Conservation (phyloP, 1,139 yeast species). For the Saccharomyces hybrid region DNA sequence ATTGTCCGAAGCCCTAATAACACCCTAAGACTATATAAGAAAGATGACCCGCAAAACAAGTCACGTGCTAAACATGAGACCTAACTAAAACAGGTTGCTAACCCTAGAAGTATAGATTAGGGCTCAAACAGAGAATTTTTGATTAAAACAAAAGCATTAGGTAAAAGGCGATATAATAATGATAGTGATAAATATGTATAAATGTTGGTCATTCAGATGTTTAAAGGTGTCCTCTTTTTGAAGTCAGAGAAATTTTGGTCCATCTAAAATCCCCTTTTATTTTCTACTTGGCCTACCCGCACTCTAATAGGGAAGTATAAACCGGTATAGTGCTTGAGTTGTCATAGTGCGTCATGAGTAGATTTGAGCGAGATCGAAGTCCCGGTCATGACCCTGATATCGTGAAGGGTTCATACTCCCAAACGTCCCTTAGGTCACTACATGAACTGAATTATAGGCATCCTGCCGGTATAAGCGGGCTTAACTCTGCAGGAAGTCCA, state of each 20-base stretch:
- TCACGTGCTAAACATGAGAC: not conserved
- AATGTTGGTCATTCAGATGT: not conserved
- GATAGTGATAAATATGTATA: not conserved
- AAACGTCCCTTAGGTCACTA: conserved; percentile 21
- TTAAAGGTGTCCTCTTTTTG: not conserved
- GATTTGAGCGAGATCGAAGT: not conserved
- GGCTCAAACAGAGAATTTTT: not conserved
- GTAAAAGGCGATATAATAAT: not conserved
- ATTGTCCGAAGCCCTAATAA: not conserved
- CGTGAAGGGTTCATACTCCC: conserved; percentile 25
- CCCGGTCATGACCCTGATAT: conserved; percentile 4
- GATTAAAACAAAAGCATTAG: not conserved
- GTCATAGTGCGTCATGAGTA: not conserved
- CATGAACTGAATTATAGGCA: conserved; percentile 10
- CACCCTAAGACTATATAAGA: not conserved
- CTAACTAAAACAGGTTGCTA: not conserved
- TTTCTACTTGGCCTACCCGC: not conserved
- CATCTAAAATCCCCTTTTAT: not conserved
- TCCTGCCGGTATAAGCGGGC: conserved; percentile 1
- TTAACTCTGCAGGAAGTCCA: conserved; percentile 5
- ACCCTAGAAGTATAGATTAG: not conserved
- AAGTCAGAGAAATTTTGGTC: not conserved
- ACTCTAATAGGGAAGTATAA: not conserved
- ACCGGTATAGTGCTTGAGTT: not conserved
- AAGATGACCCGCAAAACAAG: too few species aligned